Evolutionary conservation across 768 basidiomycete species (phyloP), one percentile per base, ranked within the genome.

Genomic region (Russula sp.): DNA sequence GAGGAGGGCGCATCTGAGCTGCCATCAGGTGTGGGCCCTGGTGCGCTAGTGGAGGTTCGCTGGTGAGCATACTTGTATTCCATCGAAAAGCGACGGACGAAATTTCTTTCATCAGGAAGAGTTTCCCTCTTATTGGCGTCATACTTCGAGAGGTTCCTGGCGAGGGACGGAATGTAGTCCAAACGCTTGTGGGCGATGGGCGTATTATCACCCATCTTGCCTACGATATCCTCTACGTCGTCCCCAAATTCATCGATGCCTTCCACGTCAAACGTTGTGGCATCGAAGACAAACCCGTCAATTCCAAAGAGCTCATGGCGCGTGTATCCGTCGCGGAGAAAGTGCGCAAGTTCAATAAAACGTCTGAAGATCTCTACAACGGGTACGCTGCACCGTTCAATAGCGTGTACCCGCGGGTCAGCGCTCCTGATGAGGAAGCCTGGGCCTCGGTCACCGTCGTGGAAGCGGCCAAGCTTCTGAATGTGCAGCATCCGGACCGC

Each of bases 261-360:
- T 77, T 82, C 63, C 75, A 84, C 8, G 75, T 78, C 0, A 66
- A 66, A 40, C 77, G 83, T 37, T 87, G 85, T 68, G 84, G 86
- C 1, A 47, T 48, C 0, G 61, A 68, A 1, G 67, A 66, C 0
- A 59, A 70, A 27, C 71, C 80, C 0, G 48, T 55, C 8, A 75
- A 71, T 34, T 68, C 69, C 16, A 66, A 67, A 6, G 74, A 87
- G 62, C 72, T 80, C 53, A 74, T 76, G 32, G 90, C 91, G 3
- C 80, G 93, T 2, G 78, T 90, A 4, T 78, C 83, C 57, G 79
- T 87, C 20, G 77, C 91, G 31, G 82, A 79, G 68, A 77, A 75
- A n/a, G 68, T 93, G 22, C 82, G 85, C 20, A 73, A 77, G 5
- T 70, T 90, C 27, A 78, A 82, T 59, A 77, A 76, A 44, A 72